A percentile compares a stretch with the other conserved stretches of the same genome.
phyloP scores from a whole-genome alignment of 345 rosid genomes.

The Mangifera indica region DNA sequence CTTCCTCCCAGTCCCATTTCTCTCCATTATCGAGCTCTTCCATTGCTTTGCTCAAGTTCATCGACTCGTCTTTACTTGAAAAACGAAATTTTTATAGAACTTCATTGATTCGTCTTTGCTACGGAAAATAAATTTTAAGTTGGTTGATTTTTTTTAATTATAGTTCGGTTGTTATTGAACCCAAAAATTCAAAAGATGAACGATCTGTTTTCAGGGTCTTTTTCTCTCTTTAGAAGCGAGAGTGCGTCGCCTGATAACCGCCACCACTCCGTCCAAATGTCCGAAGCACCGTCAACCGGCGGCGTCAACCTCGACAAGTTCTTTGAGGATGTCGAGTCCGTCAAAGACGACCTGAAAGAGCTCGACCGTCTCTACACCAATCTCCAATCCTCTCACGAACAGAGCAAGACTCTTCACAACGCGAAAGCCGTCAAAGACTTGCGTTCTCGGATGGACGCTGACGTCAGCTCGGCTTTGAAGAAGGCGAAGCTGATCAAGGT shows the following conservation, averaged over 20 bases:
- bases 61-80: too few species aligned
- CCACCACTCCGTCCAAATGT: conserved; percentile 44
- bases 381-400: conserved; percentile 78
- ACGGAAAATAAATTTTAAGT: too few species aligned
- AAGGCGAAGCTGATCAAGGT: conserved; percentile 81
- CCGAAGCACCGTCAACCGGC: conserved; percentile 29
- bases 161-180: too few species aligned
- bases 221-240: conserved; percentile 44
- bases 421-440: conserved; percentile 78
- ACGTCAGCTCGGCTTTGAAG: conserved; percentile 70
- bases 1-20: neutral
- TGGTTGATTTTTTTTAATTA: too few species aligned
- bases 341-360: conserved; percentile 73
- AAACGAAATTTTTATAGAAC: too few species aligned
- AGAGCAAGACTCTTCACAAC: conserved; percentile 82
- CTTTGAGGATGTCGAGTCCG: conserved; percentile 79
- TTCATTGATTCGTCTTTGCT: too few species aligned
- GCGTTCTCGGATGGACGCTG: conserved; percentile 77
- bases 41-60: too few species aligned
- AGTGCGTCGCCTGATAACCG: conserved; percentile 40
- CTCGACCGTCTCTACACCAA: conserved; percentile 57
- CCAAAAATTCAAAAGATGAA: conserved; percentile 60
- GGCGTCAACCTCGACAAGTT: conserved; percentile 81
- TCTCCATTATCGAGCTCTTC: too few species aligned
- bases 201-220: conserved; percentile 76